Percentiles rank a stretch among this genome's conserved stretches.
phyloP scores from a whole-genome alignment of 169 alveolate species.

The Babesia bovis region DNA sequence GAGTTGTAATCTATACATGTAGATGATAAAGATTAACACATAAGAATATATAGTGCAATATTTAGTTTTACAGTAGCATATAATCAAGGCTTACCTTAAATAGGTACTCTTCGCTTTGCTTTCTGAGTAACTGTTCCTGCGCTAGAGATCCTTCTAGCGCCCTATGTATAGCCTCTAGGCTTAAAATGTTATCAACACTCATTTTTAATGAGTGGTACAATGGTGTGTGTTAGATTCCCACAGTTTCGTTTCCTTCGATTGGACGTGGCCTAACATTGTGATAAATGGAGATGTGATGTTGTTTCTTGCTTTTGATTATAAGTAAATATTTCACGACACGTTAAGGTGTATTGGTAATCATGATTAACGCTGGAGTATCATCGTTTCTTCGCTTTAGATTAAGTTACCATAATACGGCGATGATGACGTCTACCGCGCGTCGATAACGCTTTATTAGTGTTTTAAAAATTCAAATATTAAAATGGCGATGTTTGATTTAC shows the following conservation, averaged over 20 bases:
- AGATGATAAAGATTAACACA: no score
- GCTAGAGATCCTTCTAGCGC: constrained; percentile 63
- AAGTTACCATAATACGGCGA: no score
- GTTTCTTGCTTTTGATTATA: no score
- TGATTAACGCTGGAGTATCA: no score
- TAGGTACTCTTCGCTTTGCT: constrained; percentile 53
- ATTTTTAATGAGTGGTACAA: constrained; percentile 25
- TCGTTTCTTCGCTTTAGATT: no score
- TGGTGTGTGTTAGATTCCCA: neutral
- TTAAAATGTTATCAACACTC: constrained; percentile 45
- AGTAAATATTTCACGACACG: no score
- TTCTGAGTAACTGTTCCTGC: constrained; percentile 24
- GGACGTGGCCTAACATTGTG: neutral
- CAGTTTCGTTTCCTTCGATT: neutral
- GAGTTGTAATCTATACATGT: constrained; percentile 22
- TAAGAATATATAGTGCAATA: neutral
- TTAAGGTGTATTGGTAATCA: no score
- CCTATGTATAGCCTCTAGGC: constrained; percentile 52
- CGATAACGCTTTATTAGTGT: no score
- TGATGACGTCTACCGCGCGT: no score
- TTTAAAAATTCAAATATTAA: no score
- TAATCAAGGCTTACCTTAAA: constrained; percentile 8
- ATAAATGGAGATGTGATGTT: no score
- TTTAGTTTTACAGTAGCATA: no score
- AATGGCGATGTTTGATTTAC: neutral